These are phyloP conservation scores for Penstemon barbatus DNA, from an alignment of 257 asterid species.

Conservation along the genomic window DNA sequence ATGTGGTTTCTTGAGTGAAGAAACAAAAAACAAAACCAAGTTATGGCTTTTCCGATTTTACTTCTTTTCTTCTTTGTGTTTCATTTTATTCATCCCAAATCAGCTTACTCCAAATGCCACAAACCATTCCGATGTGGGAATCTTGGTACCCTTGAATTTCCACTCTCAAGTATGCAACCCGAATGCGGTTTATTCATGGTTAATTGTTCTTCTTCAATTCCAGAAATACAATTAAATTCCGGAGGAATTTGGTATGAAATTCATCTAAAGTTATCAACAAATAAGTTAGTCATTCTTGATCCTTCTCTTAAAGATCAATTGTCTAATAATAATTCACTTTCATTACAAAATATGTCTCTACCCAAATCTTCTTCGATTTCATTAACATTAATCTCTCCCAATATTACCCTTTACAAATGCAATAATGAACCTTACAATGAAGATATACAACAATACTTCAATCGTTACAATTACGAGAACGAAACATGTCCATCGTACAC, in stretches of 20 bases:
- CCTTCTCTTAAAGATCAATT: rapidly evolving
- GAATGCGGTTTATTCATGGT: slow-evolving; percentile 29
- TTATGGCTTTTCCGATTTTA: slow-evolving; percentile 19
- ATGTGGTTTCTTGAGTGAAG: slow-evolving; percentile 2
- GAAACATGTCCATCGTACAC: not conserved
- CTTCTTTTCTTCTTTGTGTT: not conserved
- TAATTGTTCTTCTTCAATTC: slow-evolving; percentile 7
- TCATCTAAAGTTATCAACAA: not conserved
- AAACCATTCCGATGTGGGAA: slow-evolving; percentile 16
- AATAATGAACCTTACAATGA: rapidly evolving
- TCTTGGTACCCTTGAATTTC: slow-evolving; percentile 19
- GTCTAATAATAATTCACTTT: not conserved
- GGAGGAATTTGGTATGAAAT: not conserved
- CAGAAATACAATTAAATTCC: slow-evolving; percentile 12
- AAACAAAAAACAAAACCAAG: not conserved
- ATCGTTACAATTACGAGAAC: not conserved
- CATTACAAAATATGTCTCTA: not conserved
- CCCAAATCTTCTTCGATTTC: slow-evolving; percentile 26
- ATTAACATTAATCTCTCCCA: slow-evolving; percentile 18
- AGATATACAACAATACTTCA: not conserved
- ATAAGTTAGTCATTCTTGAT: not conserved
- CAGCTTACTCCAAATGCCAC: slow-evolving; percentile 20
- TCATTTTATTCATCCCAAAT: not conserved
- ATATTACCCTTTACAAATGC: slow-evolving; percentile 35
- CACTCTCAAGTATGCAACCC: slow-evolving; percentile 19